phyloP scores from a whole-genome alignment of 225 moss, liverwort and hornwort species.

The Thuidium tamariscinum region DNA sequence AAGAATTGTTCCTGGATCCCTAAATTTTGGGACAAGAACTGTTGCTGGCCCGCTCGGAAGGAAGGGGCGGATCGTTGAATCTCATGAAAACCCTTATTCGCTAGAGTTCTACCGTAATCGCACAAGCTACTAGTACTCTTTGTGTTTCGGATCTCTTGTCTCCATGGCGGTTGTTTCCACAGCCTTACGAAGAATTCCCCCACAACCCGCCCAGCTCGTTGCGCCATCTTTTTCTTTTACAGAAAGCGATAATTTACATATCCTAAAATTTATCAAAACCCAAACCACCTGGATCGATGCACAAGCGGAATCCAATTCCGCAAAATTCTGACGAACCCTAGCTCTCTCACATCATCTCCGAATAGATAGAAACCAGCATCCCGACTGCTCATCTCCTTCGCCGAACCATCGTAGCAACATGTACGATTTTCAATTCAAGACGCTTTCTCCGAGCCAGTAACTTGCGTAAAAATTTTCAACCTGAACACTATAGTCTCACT shows the following conservation, averaged over 20 bases:
- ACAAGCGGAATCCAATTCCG: not conserved
- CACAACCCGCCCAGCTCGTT: slow-evolving; percentile 2
- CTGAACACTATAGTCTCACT: not conserved
- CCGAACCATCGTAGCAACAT: not conserved
- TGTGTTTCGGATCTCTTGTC: not conserved
- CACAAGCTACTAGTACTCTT: not conserved
- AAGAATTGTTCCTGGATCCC: slow-evolving; percentile 1
- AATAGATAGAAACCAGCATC: not conserved
- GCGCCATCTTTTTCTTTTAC: slow-evolving; percentile 7
- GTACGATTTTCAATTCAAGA: not conserved
- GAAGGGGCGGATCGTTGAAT: not conserved
- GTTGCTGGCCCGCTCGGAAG: not conserved
- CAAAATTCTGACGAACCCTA: not conserved
- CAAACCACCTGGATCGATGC: not conserved
- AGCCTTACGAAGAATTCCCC: not conserved
- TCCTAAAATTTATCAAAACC: not conserved
- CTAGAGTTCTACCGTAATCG: not conserved
- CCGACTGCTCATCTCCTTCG: not conserved
- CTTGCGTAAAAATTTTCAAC: not conserved
- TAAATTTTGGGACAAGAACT: not conserved
- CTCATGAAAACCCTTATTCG: not conserved
- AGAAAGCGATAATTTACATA: not conserved
- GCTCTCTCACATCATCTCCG: not conserved
- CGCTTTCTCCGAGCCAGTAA: not conserved
- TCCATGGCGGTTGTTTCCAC: slow-evolving; percentile 2